These are phyloP conservation scores for Calonectria henricotiae DNA, from an alignment of 2,329 filamentous ascomycete species.

Conservation along the genomic window DNA sequence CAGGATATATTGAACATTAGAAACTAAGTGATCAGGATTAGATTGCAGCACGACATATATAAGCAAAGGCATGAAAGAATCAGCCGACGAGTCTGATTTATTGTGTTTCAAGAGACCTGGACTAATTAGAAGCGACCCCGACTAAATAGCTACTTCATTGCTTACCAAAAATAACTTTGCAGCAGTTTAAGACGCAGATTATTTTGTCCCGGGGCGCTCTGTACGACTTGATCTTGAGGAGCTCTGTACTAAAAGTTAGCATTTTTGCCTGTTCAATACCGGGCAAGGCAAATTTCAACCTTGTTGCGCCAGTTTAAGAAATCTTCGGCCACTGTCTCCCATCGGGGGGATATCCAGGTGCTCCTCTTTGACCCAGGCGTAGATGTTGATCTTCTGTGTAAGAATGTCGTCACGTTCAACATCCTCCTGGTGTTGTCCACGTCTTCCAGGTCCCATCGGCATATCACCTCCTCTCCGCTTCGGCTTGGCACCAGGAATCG, in stretches of 20 bases:
- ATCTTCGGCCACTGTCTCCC: slow-evolving; percentile 88
- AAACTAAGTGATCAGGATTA: slow-evolving; percentile 95
- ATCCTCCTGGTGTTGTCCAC: slow-evolving; percentile 97
- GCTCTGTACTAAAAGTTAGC: slow-evolving; percentile 72
- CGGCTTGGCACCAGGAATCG: slow-evolving; percentile 78
- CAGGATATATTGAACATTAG: slow-evolving; percentile 98
- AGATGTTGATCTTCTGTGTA: slow-evolving; percentile 96
- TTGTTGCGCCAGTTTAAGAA: slow-evolving; percentile 91
- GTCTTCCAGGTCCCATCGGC: slow-evolving; percentile 83
- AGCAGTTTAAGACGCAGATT: slow-evolving; percentile 98
- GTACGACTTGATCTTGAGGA: slow-evolving; percentile 97
- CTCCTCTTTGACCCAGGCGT: slow-evolving; percentile 93
- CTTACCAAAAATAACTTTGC: slow-evolving; percentile 97
- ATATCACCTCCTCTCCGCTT: slow-evolving; percentile 79
- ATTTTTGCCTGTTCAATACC: slow-evolving; percentile 20
- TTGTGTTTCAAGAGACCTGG: slow-evolving; percentile 89
- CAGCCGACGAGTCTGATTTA: slow-evolving; percentile 94
- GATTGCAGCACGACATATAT: slow-evolving; percentile 97
- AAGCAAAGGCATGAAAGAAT: slow-evolving; percentile 94
- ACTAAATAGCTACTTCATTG: background rate
- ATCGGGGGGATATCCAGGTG: slow-evolving; percentile 93
- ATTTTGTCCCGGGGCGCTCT: slow-evolving; percentile 98
- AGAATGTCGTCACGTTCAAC: slow-evolving; percentile 97
- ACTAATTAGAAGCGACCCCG: slow-evolving; percentile 24
- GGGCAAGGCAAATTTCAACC: slow-evolving; percentile 64